Base-by-base conservation (phyloP, 495 filamentous ascomycete species). In the Hyaloscypha bicolor region DNA sequence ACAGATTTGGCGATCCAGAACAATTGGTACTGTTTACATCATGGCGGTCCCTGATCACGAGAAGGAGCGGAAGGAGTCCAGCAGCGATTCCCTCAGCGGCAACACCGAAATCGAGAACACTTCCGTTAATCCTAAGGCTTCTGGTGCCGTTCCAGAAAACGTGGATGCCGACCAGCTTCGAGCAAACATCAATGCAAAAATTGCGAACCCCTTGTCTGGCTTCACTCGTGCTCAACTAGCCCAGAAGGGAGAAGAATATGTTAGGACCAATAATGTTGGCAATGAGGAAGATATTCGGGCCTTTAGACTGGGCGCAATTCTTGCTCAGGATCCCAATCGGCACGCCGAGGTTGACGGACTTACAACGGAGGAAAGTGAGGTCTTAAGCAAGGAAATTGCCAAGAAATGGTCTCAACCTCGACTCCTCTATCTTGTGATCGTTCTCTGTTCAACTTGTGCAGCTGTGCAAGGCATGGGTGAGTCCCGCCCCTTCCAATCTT, bases 361-460 rank as follows among this genome's bases (percentile, higher is more conserved):
- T 58, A 87, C 80, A 16, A 76, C 77, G 6, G 78, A 83, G 8
- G 90, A 93, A 69, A 79, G 76, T 32, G 78, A 82, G n/a, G 75
- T 87, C 6, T 74, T 93, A 56, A 76, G 83, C 19, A 82, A 82
- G 31, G 92, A 93, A 73, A 81, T 86, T 62, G 84, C 81, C 0
- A 81, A 92, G 75, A 87, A 86, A 65, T 94, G 92, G 91, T 84
- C 83, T 3, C 91, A 94, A 71, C 91, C 92, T 33, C 19, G 14
- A 0, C 79, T 86, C 5, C 87, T 93, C 74, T 92, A 91, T 72
- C 79, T 90, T 8, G 83, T 93, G 51, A 87, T 90, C 69, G 76
- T 84, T 12, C 73, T 90, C 48, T 90, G 87, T 64, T 89, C 89
- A 2, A 78, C 82, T 9, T 85, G 83, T 42, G 89, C 88, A 59